Base-by-base conservation (phyloP, 495 filamentous ascomycete genomes). In the Daldinia bambusicola region DNA sequence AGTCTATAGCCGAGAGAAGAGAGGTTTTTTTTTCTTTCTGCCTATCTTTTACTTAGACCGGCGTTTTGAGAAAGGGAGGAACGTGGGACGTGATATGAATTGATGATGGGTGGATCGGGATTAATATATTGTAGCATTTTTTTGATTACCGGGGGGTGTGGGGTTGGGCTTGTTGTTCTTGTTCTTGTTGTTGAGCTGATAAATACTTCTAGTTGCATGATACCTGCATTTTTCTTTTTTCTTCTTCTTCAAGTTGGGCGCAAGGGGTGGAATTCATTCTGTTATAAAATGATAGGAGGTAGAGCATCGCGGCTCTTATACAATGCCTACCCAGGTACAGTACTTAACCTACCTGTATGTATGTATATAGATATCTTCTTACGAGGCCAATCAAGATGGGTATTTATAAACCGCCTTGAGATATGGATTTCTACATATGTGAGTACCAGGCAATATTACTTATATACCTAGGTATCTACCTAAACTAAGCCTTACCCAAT, bases 1-100 rank as follows among this genome's bases (percentile, higher is more conserved):
- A 63, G 52, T 5, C 14, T 76, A 52, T 77, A 56, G n/a, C n/a
- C n/a, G n/a, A 63, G 43, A 13, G 6, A 32, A 18, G 26, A 26
- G 26, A 26, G 26, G 3, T 26, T 1, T 26, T 26, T 26, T 26
- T 26, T 26, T 26, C 3, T 26, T 26, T 26, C 26, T 26, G 26
- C 3, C 26, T 26, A 26, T 26, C 1, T 3, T 26, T 48, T 22
- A 5, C 16, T 53, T 13, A 52, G 37, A 53, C 34, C 16, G 48
- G 48, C 34, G 34, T 36, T 36, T 6, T 10, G 26, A 3, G 26
- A 26, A 3, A 26, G 26, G 26, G 26, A 26, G 3, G 26, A 26
- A 26, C 26, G 26, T 26, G 51, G 51, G 13, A 14, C 32, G 18
- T 12, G 18, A 22, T 53, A 31, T n/a, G 50, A 13, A 16, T 14